Percentiles rank a stretch among this genome's conserved stretches.
Evolutionary conservation across 2,329 filamentous ascomycete genomes (phyloP).

Genomic region (Colletotrichum filicis): DNA sequence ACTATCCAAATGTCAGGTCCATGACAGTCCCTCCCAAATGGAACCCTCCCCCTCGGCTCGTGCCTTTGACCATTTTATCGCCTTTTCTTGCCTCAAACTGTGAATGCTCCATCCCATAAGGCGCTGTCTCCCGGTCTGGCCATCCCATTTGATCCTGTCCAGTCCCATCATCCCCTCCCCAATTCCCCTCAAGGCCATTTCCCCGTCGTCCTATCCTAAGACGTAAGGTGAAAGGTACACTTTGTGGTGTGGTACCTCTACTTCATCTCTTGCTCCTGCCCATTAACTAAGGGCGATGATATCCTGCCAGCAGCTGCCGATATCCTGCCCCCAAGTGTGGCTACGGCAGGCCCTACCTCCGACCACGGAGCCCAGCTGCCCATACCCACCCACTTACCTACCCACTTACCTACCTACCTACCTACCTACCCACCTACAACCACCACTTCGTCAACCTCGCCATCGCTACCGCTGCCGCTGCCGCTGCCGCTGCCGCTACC

Average conservation of each 20-base stretch:
- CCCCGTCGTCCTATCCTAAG: not conserved
- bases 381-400: too few relatives aligned
- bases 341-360: too few relatives aligned
- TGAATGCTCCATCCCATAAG: constrained; percentile 9
- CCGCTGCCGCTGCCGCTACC: too few relatives aligned
- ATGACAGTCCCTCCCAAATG: not conserved
- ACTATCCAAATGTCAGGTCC: too few relatives aligned
- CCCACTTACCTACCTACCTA: too few relatives aligned
- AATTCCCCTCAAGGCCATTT: not conserved
- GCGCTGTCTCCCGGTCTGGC: not conserved
- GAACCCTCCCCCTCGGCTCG: constrained; percentile 12
- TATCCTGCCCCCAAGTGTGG: too few relatives aligned
- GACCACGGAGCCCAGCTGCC: too few relatives aligned
- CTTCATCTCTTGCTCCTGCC: not conserved
- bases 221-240: not conserved
- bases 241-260: not conserved
- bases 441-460: too few relatives aligned
- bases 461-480: too few relatives aligned
- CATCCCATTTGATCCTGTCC: constrained; percentile 20
- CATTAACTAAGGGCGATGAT: not conserved
- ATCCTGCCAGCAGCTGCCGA: too few relatives aligned
- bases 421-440: too few relatives aligned
- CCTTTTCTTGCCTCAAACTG: constrained; percentile 18
- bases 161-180: not conserved
- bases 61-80: constrained; percentile 22